phyloP scores from a whole-genome alignment of 768 basidiomycete genomes.

The Cytidiella melzeri region DNA sequence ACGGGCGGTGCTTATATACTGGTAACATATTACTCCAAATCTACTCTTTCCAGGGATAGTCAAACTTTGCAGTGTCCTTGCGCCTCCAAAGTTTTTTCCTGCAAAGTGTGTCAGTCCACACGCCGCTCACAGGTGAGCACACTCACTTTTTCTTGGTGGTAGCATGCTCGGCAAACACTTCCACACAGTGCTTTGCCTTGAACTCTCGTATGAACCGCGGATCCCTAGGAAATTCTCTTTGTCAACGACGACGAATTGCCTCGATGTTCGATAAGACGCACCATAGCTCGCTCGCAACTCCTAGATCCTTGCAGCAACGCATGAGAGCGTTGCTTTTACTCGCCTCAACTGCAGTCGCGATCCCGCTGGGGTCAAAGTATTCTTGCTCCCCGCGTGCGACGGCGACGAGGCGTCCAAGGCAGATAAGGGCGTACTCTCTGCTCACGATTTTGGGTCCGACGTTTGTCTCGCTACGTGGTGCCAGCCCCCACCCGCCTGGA shows the following conservation, averaged over 20 bases:
- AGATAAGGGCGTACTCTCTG: constrained; percentile 91
- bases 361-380: constrained; percentile 86
- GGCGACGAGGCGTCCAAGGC: constrained; percentile 82
- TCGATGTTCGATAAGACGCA: constrained; percentile 26
- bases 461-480: constrained; percentile 88
- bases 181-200: constrained; percentile 76
- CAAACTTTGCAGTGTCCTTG: constrained; percentile 79
- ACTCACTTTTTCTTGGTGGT: constrained; percentile 88
- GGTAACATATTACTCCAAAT: not conserved
- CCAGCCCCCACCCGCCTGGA: constrained; percentile 95
- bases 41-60: constrained; percentile 83
- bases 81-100: constrained; percentile 92
- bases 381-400: constrained; percentile 95
- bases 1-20: not conserved
- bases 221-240: constrained; percentile 52
- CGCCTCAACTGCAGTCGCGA: constrained; percentile 91
- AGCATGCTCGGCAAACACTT: constrained; percentile 80
- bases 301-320: constrained; percentile 96
- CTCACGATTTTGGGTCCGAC: constrained; percentile 85
- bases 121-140: not conserved
- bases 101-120: constrained; percentile 8
- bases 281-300: constrained; percentile 96
- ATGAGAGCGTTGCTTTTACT: constrained; percentile 97
- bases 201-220: constrained; percentile 93
- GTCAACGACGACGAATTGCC: not conserved